These are phyloP conservation scores for Aspergillus ruber DNA, from an alignment of 2,329 filamentous ascomycete species.

Conservation along the genomic window DNA sequence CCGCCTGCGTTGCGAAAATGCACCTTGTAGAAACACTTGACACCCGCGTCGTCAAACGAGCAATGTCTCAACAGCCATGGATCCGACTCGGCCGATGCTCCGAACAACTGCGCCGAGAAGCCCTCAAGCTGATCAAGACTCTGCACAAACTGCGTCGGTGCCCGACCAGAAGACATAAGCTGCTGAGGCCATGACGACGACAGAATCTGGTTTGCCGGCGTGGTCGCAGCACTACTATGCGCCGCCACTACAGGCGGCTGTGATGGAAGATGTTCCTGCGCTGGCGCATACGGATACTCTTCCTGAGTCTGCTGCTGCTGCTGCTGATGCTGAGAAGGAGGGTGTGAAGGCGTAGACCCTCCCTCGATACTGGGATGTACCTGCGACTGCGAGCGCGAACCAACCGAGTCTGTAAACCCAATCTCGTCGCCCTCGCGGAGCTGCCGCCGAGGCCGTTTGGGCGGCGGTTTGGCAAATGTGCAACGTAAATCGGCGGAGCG, in stretches of 20 bases:
- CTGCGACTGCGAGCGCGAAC: background rate
- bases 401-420: background rate
- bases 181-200: constrained; percentile 7
- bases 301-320: background rate
- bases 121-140: constrained; percentile 25
- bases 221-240: constrained; percentile 5
- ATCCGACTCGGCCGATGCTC: constrained; percentile 28
- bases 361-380: background rate
- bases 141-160: constrained; percentile 20
- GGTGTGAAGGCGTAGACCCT: background rate
- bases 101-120: constrained; percentile 25
- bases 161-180: constrained; percentile 8
- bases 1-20: constrained; percentile 35
- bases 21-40: constrained; percentile 29
- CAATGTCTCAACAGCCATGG: constrained; percentile 33
- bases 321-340: background rate
- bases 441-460: constrained; percentile 14
- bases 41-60: constrained; percentile 30
- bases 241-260: background rate
- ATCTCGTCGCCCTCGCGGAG: background rate
- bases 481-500: constrained; percentile 18
- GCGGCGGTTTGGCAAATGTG: constrained; percentile 19
- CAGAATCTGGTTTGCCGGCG: constrained; percentile 6
- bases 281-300: background rate
- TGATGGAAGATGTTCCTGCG: background rate